Conservation (phyloP, 2,329 filamentous ascomycete genomes). For the Cladobotryum mycophilum region DNA sequence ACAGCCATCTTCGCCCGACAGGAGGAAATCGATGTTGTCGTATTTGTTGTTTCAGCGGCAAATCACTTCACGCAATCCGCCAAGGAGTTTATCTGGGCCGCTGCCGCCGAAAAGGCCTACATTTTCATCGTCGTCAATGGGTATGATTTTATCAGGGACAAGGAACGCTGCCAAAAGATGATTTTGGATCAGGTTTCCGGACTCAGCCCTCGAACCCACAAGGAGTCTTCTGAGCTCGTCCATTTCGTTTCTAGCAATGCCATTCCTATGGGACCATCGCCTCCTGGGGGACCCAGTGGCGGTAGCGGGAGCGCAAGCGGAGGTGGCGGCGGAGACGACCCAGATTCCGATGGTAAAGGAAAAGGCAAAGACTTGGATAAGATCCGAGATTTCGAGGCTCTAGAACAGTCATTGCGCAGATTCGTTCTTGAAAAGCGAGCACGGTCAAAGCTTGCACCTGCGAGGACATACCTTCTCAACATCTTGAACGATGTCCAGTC, state of each 20-base stretch:
- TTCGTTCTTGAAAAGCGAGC: constrained; percentile 96
- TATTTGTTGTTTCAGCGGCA: constrained; percentile 94
- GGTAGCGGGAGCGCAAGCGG: constrained; percentile 45
- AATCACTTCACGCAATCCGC: constrained; percentile 97
- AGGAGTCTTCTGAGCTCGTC: constrained; percentile 86
- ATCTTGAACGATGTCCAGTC: constrained; percentile 81
- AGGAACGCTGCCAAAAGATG: constrained; percentile 83
- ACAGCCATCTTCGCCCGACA: constrained; percentile 95
- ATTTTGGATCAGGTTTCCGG: constrained; percentile 83
- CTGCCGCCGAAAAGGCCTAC: constrained; percentile 94
- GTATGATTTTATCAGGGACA: constrained; percentile 89
- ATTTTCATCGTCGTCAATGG: constrained; percentile 99
- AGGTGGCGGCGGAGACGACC: constrained; percentile 50
- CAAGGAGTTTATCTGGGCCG: constrained; percentile 96
- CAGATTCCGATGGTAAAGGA: constrained; percentile 54
- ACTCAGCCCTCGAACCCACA: constrained; percentile 87
- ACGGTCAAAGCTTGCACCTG: constrained; percentile 89
- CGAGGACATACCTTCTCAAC: constrained; percentile 91
- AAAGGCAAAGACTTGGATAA: constrained; percentile 89
- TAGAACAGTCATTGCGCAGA: constrained; percentile 81
- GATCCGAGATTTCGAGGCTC: constrained; percentile 77
- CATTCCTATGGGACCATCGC: constrained; percentile 64
- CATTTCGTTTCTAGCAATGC: constrained; percentile 98
- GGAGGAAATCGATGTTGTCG: constrained; percentile 97
- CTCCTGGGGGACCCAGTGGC: constrained; percentile 44